Evolutionary conservation across 108 stramenopile genomes (phyloP), one percentile per base, ranked within the genome.

Genomic region (Pinguiococcus pyrenoidosus): DNA sequence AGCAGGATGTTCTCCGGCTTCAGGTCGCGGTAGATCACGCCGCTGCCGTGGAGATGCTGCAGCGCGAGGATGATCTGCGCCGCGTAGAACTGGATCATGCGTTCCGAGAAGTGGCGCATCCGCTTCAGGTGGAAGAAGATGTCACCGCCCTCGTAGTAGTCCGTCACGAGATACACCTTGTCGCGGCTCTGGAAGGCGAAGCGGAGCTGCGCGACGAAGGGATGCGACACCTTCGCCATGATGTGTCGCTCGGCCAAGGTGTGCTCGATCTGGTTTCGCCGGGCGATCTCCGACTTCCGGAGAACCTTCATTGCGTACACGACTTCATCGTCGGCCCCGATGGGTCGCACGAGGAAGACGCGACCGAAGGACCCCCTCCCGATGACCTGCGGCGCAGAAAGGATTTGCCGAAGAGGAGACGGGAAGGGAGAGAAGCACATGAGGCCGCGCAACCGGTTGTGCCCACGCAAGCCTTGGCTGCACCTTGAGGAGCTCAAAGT

Each of bases 301-400:
- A 75, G 54, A 0, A 72, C 62, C 24, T 49, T 30, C 3, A 62
- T 22, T 35, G 16, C 44, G 40, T 30, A 40, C 38, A 39, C 14
- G 14, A 16, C 14, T 16, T 39, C 13, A n/a, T n/a, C n/a, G n/a
- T n/a, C 44, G 24, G 28, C 25, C 32, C 23, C 7, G 17, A 25
- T 49, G 39, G 33, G 46, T 7, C 57, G 42, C 12, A 63, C 72
- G 9, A 64, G 40, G 40, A 68, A 29, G 1, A 85, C 87, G 50
- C 84, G 74, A 28, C 89, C 93, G 49, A 96, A 96, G 20, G 79
- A 76, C 12, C 92, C 78, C 51, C 78, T 76, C 33, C 92, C 92
- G 7, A 94, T 39, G 12, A 39, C n/a, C n/a, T n/a, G n/a, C n/a
- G n/a, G n/a, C n/a, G n/a, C n/a, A n/a, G n/a, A n/a, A n/a, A n/a